phyloP scores from a whole-genome alignment of 306 rosid genomes.

The Hylodesmum podocarpum region DNA sequence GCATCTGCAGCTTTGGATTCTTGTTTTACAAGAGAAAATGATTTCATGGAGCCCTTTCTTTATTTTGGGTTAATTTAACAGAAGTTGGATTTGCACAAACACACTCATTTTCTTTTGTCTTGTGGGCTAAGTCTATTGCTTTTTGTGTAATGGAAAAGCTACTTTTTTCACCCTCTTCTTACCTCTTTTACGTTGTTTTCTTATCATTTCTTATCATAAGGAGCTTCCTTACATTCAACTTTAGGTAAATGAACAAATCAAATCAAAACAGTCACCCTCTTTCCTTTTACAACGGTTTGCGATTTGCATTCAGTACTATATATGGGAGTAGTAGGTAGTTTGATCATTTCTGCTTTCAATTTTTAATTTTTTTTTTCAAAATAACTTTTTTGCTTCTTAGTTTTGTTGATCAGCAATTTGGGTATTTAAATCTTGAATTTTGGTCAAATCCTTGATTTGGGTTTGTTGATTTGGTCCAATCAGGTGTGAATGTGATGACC shows the following conservation, averaged over 20 bases:
- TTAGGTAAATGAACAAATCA: constrained; percentile 27
- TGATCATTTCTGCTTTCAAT: constrained; percentile 10
- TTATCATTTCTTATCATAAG: constrained; percentile 29
- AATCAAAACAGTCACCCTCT: constrained; percentile 29
- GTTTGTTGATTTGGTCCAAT: constrained; percentile 9
- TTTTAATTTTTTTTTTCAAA: not conserved
- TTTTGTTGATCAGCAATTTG: constrained; percentile 33
- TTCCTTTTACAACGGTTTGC: constrained; percentile 36
- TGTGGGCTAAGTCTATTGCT: constrained; percentile 71
- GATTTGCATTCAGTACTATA: constrained; percentile 33
- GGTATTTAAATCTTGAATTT: constrained; percentile 12
- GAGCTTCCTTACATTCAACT: constrained; percentile 47
- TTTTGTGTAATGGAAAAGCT: constrained; percentile 53
- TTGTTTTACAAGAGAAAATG: constrained; percentile 50
- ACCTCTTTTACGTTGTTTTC: constrained; percentile 21
- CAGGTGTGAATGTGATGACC: not conserved
- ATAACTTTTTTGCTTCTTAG: not conserved
- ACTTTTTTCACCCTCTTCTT: constrained; percentile 9
- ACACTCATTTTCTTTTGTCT: constrained; percentile 47
- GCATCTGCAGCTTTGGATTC: constrained; percentile 70
- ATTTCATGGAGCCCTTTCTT: constrained; percentile 25
- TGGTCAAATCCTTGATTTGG: constrained; percentile 13
- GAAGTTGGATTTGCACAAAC: constrained; percentile 37
- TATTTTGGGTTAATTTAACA: constrained; percentile 48
- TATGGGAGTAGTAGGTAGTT: constrained; percentile 36